Evolutionary conservation across 2,329 filamentous ascomycete species (phyloP), one percentile per base, ranked within the genome.

Genomic region (Mycosphaerella arachidis): DNA sequence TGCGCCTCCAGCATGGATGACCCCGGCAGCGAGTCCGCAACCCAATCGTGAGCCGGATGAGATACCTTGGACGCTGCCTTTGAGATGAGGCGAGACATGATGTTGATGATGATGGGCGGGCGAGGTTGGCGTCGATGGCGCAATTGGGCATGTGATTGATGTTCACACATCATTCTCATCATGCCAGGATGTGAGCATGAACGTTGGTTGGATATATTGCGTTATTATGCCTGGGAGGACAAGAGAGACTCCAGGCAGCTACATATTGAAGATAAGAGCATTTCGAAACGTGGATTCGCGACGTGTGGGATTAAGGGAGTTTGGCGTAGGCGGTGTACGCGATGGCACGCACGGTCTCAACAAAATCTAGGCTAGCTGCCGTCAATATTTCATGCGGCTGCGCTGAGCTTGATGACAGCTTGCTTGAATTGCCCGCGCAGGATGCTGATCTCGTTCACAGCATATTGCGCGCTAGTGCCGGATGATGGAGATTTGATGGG

Each of bases 11-110:
- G 9, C 46, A 29, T 71, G 67, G 70, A 55, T 72, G 63, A 73
- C 72, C 30, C 72, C 72, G 33, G 72, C 71, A 20, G 67, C 68
- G 43, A 71, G 68, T 56, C 72, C 72, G 33, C 67, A 65, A 66
- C 62, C 69, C 18, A 68, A 71, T 29, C 67, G 70, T 56, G 58
- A 63, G 50, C 53, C 59, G 53, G 55, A 51, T 48, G 55, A 50
- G 31, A 53, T 59, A 35, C 50, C 56, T 48, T 53, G 50, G 46
- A 57, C 52, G 54, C 54, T 63, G 52, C 40, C 57, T 45, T 48
- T 60, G 51, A 50, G 61, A 50, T 61, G 50, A 31, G n/a, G 57
- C 48, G 45, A 20, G 27, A 13, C 6, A 27, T 24, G 16, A 43
- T 24, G 29, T 4, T 51, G 46, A n/a, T n/a, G n/a, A n/a, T n/a